Conservation (phyloP, 2,329 filamentous ascomycete genomes). For the Trichoderma semiorbis region DNA sequence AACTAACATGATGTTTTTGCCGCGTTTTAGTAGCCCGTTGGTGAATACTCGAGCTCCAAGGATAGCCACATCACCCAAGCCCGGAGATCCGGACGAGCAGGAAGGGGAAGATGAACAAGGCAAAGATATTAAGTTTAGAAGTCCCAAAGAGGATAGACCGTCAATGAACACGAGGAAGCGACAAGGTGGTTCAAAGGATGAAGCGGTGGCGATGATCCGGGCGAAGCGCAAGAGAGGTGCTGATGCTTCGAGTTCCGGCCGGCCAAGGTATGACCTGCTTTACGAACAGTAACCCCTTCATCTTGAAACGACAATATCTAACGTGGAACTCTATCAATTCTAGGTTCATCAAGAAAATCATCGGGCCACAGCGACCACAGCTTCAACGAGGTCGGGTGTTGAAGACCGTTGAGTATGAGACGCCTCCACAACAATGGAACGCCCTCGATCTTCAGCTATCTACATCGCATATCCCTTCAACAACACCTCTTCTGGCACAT, state of each 20-base stretch:
- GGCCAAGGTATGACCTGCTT: neutral
- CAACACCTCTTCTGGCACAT: too few species aligned
- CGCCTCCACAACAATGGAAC: neutral
- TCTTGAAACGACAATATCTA: neutral
- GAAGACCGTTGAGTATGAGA: neutral
- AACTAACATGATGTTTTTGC: neutral
- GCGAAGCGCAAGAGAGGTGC: constrained; percentile 13
- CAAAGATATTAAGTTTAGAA: neutral
- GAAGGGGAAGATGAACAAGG: neutral
- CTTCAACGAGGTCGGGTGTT: neutral
- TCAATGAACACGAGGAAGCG: neutral
- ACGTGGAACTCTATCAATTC: neutral
- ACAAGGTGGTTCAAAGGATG: neutral
- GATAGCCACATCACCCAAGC: neutral
- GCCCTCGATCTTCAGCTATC: neutral
- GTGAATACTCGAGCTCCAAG: constrained; percentile 18
- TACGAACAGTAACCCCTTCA: neutral
- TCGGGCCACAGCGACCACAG: neutral
- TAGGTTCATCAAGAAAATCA: neutral
- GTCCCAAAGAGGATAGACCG: neutral
- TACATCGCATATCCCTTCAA: neutral
- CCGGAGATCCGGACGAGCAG: neutral
- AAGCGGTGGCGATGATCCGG: neutral
- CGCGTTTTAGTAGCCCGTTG: constrained; percentile 19
- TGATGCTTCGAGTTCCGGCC: neutral